Evolutionary conservation across 805 yeast genomes (phyloP), one percentile per base, ranked within the genome.

Genomic region (Scheffersomyces ergatensis): DNA sequence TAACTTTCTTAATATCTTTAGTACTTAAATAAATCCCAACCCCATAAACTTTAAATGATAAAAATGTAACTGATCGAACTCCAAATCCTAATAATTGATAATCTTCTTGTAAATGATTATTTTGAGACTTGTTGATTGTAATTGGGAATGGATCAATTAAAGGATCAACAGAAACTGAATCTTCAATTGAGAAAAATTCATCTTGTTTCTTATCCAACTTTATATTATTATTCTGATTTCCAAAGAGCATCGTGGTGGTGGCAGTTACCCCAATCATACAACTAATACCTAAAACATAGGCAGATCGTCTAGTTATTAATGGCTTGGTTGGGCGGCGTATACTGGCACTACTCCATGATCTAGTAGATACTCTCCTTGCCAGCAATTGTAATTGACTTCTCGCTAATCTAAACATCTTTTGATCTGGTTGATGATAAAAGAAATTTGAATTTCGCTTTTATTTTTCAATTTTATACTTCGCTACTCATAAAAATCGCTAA

Each of bases 41-140:
- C 0, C 88, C 95, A 57, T 92, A 92, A 1, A 93, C 97, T 51
- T 82, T 88, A 68, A 93, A 80, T 19, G 76, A 73, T 32, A 90
- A 51, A 54, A 93, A 86, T 0, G 97, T 86, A 15, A 92, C 97
- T 0, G 85, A 67, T 55, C 98, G 73, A 2, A 82, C 77, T 1
- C 99, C 98, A 42, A 78, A 74, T 0, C 96, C 98, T 3, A 93
- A 53, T 24, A 90, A 60, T 17, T 75, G 65, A 56, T 72, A 85
- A 3, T 66, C 57, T 0, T 68, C 53, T 2, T 57, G 42, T 5
- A 74, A 48, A 18, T 52, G 42, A 11, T 40, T 36, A 3, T 4
- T 48, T 5, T 14, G 37, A 2, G 55, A 53, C 3, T 40, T 37
- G 9, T 29, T 34, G 11, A 60, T 41, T 4, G 39, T 11, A 1